Percentiles rank a stretch among this genome's conserved stretches.
phyloP scores from a whole-genome alignment of 2,329 filamentous ascomycete species.

The Trichoderma sp. region DNA sequence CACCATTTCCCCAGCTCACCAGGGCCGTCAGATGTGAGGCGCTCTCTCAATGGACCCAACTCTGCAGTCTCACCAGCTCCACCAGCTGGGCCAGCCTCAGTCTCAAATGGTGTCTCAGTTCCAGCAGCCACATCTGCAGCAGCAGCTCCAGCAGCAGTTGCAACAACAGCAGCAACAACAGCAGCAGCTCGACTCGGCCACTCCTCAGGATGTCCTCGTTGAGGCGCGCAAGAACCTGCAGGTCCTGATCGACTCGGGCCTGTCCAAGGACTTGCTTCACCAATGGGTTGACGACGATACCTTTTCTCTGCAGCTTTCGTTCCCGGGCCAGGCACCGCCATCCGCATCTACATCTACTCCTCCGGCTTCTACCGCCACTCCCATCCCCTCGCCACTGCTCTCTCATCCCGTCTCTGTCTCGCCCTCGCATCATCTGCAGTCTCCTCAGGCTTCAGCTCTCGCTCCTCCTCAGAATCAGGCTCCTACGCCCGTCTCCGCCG shows the following conservation, averaged over 20 bases:
- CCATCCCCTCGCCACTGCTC: constrained; percentile 19
- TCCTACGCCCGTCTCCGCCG: constrained; percentile 23
- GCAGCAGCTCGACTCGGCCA: constrained; percentile 33
- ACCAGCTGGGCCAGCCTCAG: constrained; percentile 23
- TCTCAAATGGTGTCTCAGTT: constrained; percentile 17
- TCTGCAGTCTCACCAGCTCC: constrained; percentile 27
- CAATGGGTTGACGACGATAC: constrained; percentile 42
- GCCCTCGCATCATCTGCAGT: constrained; percentile 21
- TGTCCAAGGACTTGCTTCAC: constrained; percentile 43
- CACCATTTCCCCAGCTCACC: constrained; percentile 2
- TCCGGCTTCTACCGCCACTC: constrained; percentile 20
- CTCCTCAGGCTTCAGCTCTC: constrained; percentile 20
- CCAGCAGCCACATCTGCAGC: constrained; percentile 10
- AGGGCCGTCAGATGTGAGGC: constrained; percentile 29
- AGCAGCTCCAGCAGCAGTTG: constrained; percentile 21
- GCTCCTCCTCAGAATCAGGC: constrained; percentile 31
- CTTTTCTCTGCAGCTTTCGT: constrained; percentile 34
- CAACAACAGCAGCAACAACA: constrained; percentile 24
- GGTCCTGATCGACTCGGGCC: constrained; percentile 44
- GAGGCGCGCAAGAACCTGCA: constrained; percentile 47
- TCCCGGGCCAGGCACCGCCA: constrained; percentile 19
- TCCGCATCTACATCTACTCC: constrained; percentile 9
- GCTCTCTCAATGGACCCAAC: constrained; percentile 33
- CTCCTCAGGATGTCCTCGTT: constrained; percentile 43
- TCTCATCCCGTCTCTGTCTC: constrained; percentile 16